A percentile compares a stretch with the other conserved stretches of the same genome.
Evolutionary conservation across 1,284 basidiomycete genomes (phyloP).

Genomic region (Volvariella surrecta): DNA sequence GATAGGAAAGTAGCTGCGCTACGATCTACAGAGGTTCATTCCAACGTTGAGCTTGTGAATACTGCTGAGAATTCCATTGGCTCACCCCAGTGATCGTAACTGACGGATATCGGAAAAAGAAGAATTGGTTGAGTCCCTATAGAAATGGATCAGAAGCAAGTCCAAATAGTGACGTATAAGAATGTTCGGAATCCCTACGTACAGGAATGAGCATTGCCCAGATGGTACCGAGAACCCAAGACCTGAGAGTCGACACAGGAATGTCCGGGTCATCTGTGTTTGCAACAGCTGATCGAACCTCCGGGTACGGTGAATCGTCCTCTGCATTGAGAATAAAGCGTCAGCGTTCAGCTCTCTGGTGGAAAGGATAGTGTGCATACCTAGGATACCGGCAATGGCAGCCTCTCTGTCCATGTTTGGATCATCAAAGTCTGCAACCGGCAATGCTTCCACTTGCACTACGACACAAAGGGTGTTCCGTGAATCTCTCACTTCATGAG

Average conservation of each 20-base stretch:
- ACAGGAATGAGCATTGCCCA: constrained; percentile 52
- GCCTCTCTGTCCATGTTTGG: constrained; percentile 50
- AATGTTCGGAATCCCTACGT: constrained; percentile 8
- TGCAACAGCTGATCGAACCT: constrained; percentile 70
- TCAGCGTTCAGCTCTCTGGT: constrained; percentile 1
- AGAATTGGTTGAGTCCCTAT: constrained; percentile 56
- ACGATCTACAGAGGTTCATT: constrained; percentile 31
- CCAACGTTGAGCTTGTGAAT: neutral
- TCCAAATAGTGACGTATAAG: neutral
- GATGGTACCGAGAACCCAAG: constrained; percentile 49
- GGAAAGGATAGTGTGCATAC: constrained; percentile 11
- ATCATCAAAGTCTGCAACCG: constrained; percentile 45
- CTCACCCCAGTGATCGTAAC: constrained; percentile 32
- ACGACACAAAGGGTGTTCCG: no score
- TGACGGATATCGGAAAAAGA: constrained; percentile 59
- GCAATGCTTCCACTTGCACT: constrained; percentile 22
- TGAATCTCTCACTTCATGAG: no score
- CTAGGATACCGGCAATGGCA: constrained; percentile 29
- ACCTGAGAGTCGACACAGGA: constrained; percentile 52
- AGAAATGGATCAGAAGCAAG: constrained; percentile 2
- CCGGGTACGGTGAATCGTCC: constrained; percentile 53
- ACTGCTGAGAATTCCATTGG: neutral
- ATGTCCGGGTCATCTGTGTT: constrained; percentile 64
- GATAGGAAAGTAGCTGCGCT: constrained; percentile 57
- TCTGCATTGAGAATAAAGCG: constrained; percentile 16